Evolutionary conservation across 192 early-diverging fungal genomes (phyloP).

Genomic region (Podila horticola): DNA sequence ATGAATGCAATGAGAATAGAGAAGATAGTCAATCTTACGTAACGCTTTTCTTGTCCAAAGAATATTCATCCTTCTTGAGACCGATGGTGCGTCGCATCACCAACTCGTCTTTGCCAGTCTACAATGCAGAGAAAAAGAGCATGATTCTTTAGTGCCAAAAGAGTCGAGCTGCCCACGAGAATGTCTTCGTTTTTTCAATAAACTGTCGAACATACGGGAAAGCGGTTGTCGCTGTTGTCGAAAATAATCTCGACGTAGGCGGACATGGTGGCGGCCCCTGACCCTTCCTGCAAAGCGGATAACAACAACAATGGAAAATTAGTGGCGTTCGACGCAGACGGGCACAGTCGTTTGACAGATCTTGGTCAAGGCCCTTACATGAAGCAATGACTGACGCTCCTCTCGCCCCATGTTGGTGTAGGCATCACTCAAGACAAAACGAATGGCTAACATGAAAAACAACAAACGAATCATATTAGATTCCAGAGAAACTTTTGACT

Average conservation of each 20-base stretch:
- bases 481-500: not conserved
- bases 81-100: constrained; percentile 94
- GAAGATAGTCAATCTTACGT: constrained; percentile 58
- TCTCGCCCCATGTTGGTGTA: constrained; percentile 94
- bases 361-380: constrained; percentile 67
- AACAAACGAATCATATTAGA: not conserved
- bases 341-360: constrained; percentile 58
- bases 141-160: constrained; percentile 11
- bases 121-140: not conserved
- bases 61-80: constrained; percentile 97
- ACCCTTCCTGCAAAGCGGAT: constrained; percentile 75
- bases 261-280: constrained; percentile 91
- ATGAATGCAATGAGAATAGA: not conserved
- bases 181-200: not conserved
- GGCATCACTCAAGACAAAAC: constrained; percentile 96
- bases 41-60: constrained; percentile 92
- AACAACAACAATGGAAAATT: constrained; percentile 8
- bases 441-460: constrained; percentile 71
- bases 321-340: constrained; percentile 15
- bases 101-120: constrained; percentile 92
- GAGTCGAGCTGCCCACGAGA: not conserved
- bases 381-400: constrained; percentile 92
- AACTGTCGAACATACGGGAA: constrained; percentile 72
- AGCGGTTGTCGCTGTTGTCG: constrained; percentile 95
- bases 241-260: constrained; percentile 97